Percentiles rank a stretch among this genome's conserved stretches.
Conservation (phyloP, 805 yeast species). For the Suhomyces sp. region DNA sequence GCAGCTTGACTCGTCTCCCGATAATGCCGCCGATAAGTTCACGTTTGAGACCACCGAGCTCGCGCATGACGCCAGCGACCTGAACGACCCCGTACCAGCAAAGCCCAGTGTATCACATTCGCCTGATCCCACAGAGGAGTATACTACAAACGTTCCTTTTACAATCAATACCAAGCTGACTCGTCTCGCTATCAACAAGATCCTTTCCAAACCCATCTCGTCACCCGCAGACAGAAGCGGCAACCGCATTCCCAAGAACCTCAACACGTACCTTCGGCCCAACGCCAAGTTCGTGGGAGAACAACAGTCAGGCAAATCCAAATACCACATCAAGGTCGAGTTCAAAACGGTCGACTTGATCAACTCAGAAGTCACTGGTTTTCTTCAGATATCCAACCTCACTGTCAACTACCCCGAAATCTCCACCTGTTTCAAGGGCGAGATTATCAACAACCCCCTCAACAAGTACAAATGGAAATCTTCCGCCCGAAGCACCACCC, state of each 20-base stretch:
- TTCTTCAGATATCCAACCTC: conserved; percentile 61
- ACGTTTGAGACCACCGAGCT: not conserved
- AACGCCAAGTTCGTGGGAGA: conserved; percentile 63
- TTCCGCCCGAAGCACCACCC: conserved; percentile 4
- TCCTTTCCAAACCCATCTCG: not conserved
- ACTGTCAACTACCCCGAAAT: conserved; percentile 61
- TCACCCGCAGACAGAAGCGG: not conserved
- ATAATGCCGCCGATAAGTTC: not conserved
- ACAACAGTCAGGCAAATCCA: conserved; percentile 65
- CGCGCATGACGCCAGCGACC: not conserved
- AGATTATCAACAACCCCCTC: conserved; percentile 55
- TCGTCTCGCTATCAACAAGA: not conserved
- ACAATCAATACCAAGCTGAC: not conserved
- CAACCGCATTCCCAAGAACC: not conserved
- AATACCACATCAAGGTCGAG: conserved; percentile 67
- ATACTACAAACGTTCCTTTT: not conserved
- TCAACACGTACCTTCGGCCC: conserved; percentile 51
- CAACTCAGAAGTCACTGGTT: conserved; percentile 49
- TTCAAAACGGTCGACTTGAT: conserved; percentile 64
- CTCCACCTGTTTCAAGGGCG: conserved; percentile 71
- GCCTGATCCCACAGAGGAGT: not conserved
- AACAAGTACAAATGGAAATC: conserved; percentile 20
- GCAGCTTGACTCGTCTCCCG: not conserved
- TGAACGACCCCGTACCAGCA: not conserved
- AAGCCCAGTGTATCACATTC: not conserved